These are phyloP conservation scores for Podila horticola DNA, from an alignment of 192 early-diverging fungal genomes.

Conservation along the genomic window DNA sequence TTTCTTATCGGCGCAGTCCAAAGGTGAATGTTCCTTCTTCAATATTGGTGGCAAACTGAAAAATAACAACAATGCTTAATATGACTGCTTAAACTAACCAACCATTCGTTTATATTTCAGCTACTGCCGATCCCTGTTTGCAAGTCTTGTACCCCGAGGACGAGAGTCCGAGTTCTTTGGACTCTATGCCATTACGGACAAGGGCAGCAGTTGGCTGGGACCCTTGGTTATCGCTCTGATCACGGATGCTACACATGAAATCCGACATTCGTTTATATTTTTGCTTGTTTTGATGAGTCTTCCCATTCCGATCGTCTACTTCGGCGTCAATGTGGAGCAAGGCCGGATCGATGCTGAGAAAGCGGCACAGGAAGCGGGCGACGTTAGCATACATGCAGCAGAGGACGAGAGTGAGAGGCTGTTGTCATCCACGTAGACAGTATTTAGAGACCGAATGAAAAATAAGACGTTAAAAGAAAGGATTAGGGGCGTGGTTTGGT, in stretches of 20 bases:
- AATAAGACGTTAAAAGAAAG: not conserved
- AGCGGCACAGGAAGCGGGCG: constrained; percentile 16
- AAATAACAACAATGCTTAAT: not conserved
- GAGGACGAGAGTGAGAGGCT: constrained; percentile 27
- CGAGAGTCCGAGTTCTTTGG: constrained; percentile 74
- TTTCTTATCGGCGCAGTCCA: constrained; percentile 53
- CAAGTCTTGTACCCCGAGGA: constrained; percentile 67
- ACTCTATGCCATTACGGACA: constrained; percentile 73
- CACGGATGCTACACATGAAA: constrained; percentile 57
- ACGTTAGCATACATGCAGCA: not conserved
- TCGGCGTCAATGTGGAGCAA: constrained; percentile 58
- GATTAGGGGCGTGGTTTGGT: no score
- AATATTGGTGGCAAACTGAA: not conserved
- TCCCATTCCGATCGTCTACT: constrained; percentile 61
- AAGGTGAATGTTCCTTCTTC: constrained; percentile 19
- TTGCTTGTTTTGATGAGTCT: constrained; percentile 55
- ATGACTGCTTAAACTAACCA: not conserved
- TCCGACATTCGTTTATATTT: constrained; percentile 63
- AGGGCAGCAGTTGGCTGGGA: constrained; percentile 74
- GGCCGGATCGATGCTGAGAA: constrained; percentile 57
- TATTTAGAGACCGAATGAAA: not conserved
- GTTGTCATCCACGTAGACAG: constrained; percentile 2
- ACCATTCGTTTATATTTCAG: constrained; percentile 10
- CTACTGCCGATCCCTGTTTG: constrained; percentile 66
- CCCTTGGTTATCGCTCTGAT: constrained; percentile 70